Evolutionary conservation across 768 basidiomycete species (phyloP).

Genomic region (Hemileccinum impolitum): DNA sequence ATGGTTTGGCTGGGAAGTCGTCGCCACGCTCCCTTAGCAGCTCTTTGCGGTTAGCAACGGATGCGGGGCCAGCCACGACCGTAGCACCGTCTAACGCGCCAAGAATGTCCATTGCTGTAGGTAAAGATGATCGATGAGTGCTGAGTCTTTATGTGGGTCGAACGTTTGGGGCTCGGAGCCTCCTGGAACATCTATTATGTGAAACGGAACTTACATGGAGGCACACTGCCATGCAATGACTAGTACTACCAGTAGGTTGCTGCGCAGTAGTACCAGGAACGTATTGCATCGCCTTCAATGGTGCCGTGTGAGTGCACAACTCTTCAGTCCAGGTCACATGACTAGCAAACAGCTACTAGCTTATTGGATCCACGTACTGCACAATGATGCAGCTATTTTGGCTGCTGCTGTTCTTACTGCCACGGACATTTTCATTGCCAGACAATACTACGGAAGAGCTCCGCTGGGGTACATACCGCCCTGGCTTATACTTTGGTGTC

Average conservation of each 20-base stretch:
- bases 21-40: slow-evolving; percentile 17
- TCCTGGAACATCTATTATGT: neutral
- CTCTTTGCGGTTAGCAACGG: slow-evolving; percentile 23
- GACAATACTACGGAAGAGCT: slow-evolving; percentile 40
- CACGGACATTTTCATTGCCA: slow-evolving; percentile 17
- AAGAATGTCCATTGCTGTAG: slow-evolving; percentile 26
- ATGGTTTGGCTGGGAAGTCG: slow-evolving; percentile 22
- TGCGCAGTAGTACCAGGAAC: too few relatives aligned
- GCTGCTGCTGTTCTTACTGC: slow-evolving; percentile 26
- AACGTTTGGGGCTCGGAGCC: neutral
- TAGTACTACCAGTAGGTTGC: too few relatives aligned
- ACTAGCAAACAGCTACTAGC: too few relatives aligned
- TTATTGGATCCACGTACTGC: neutral
- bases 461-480: slow-evolving; percentile 78
- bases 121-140: neutral
- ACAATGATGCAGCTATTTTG: slow-evolving; percentile 21
- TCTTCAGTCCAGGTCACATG: neutral
- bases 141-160: neutral
- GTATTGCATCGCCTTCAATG: too few relatives aligned
- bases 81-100: slow-evolving; percentile 42
- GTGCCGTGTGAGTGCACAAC: too few relatives aligned
- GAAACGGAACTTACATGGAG: neutral
- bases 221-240: neutral
- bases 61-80: slow-evolving; percentile 39
- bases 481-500: slow-evolving; percentile 94